Percentiles rank a stretch among this genome's conserved stretches.
These are phyloP conservation scores for Trichoderma sp. DNA, from an alignment of 2,329 filamentous ascomycete species.

Conservation along the genomic window DNA sequence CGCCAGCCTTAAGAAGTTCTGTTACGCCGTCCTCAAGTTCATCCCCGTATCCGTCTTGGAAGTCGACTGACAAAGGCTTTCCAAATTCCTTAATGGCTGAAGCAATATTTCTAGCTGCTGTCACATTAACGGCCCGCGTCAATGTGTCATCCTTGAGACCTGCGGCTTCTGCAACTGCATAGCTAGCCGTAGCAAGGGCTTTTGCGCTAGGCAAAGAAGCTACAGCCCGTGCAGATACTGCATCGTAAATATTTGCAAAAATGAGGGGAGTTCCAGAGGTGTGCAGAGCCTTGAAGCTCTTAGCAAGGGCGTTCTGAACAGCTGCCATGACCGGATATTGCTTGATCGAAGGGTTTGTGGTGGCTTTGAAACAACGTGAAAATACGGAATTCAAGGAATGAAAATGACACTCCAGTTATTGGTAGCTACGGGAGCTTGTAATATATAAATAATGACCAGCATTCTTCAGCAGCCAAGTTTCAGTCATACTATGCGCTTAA, in stretches of 20 bases:
- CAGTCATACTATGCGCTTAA: background rate
- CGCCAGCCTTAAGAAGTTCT: background rate
- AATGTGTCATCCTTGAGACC: background rate
- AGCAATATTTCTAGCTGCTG: background rate
- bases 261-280: background rate
- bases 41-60: conserved; percentile 12
- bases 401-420: background rate
- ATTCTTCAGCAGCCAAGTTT: background rate
- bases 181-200: conserved; percentile 1
- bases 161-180: conserved; percentile 9
- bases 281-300: background rate
- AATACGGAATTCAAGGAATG: background rate
- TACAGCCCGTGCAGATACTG: conserved; percentile 3
- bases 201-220: background rate
- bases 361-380: background rate
- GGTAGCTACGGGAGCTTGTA: background rate
- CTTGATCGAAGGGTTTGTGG: background rate
- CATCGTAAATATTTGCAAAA: conserved; percentile 1
- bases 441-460: background rate
- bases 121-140: background rate
- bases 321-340: background rate
- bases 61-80: conserved; percentile 6
- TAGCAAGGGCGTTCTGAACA: background rate
- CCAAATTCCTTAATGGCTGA: background rate
- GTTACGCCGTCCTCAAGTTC: background rate